A percentile compares a stretch with the other conserved stretches of the same genome.
Conservation (phyloP, 176 grass and related monocot genomes). For the Aegilops tauschii region DNA sequence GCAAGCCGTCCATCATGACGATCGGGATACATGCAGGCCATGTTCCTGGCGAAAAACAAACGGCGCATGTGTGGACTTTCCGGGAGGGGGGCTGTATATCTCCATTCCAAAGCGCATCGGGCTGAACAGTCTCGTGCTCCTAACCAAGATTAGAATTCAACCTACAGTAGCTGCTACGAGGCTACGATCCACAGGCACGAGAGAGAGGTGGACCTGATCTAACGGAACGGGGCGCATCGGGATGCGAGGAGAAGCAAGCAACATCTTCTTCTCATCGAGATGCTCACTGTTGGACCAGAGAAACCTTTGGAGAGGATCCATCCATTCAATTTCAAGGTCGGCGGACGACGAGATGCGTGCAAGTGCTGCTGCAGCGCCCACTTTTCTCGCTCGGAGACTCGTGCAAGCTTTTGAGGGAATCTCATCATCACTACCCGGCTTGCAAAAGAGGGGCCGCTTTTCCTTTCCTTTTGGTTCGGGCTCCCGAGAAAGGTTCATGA, state of each 20-base stretch:
- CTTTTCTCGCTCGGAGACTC: background rate
- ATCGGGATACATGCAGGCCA: background rate
- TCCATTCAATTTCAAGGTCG: background rate
- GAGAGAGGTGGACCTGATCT: constrained; percentile 10
- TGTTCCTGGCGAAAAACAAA: constrained; percentile 17
- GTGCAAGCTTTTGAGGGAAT: constrained; percentile 3
- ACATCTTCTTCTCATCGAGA: constrained; percentile 22
- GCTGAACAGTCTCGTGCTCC: constrained; percentile 30
- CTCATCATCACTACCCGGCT: background rate
- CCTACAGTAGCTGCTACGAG: background rate
- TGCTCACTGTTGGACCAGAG: constrained; percentile 17
- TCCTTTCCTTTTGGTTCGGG: constrained; percentile 9
- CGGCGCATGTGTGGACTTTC: background rate
- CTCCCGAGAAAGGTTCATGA: background rate
- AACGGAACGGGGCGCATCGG: constrained; percentile 19
- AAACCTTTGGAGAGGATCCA: background rate
- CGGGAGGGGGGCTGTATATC: background rate
- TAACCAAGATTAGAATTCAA: constrained; percentile 24
- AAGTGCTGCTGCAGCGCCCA: background rate
- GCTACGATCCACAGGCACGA: background rate
- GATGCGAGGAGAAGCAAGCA: constrained; percentile 8
- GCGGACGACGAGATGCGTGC: constrained; percentile 13
- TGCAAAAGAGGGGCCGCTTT: background rate
- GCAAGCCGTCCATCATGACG: background rate
- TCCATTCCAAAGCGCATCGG: background rate